Evolutionary conservation across 306 rosid species (phyloP).

Genomic region (Myrica gale): DNA sequence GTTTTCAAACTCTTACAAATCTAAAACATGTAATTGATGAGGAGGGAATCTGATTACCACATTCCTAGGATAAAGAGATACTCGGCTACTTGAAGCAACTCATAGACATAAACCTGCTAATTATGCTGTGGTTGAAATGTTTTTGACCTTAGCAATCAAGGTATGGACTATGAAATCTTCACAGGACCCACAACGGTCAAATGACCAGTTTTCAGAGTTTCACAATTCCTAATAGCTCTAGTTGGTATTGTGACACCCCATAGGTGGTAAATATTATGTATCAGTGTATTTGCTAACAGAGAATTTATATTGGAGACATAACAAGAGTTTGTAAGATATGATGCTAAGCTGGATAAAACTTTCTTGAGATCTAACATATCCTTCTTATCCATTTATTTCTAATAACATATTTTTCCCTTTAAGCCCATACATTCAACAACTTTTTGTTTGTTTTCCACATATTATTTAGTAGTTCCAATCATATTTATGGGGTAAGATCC

Average conservation of each 20-base stretch:
- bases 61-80: background rate
- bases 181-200: background rate
- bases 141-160: background rate
- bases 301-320: background rate
- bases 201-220: too few species aligned
- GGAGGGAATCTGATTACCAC: background rate
- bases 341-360: background rate
- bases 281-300: background rate
- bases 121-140: background rate
- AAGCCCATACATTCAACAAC: too few species aligned
- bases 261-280: too few species aligned
- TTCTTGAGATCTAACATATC: background rate
- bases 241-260: too few species aligned
- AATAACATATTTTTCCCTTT: too few species aligned
- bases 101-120: too few species aligned
- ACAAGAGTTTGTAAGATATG: background rate
- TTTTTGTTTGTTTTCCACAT: too few species aligned
- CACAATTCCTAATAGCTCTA: too few species aligned
- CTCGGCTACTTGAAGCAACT: background rate
- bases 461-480: too few species aligned
- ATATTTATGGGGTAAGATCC: too few species aligned
- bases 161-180: background rate
- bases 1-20: background rate
- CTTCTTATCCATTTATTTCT: background rate
- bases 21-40: background rate